Evolutionary conservation across 495 filamentous ascomycete genomes (phyloP).

Genomic region (Neurospora sp.): DNA sequence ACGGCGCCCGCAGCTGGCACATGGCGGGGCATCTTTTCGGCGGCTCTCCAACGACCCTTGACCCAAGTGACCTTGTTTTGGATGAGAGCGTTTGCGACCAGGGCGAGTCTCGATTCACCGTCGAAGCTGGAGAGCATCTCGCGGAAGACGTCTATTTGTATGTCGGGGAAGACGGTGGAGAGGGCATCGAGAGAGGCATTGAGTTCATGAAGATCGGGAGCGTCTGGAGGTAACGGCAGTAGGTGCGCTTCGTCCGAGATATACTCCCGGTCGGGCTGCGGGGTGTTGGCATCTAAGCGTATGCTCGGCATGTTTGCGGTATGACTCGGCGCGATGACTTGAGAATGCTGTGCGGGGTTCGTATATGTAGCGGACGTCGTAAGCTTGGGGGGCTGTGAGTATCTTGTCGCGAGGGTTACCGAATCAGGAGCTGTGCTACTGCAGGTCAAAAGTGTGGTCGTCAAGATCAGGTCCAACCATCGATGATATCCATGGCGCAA

Average conservation of each 20-base stretch:
- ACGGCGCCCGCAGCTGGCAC: background rate
- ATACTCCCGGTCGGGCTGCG: slow-evolving; percentile 17
- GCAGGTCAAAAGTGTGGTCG: background rate
- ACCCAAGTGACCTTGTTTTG: slow-evolving; percentile 68
- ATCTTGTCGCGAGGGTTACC: background rate
- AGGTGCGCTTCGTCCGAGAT: slow-evolving; percentile 40
- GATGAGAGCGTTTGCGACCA: slow-evolving; percentile 77
- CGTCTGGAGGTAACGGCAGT: slow-evolving; percentile 29
- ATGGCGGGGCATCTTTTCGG: slow-evolving; percentile 13
- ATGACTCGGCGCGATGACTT: background rate
- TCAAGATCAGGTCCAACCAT: background rate
- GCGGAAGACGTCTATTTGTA: slow-evolving; percentile 84
- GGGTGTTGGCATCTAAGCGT: background rate
- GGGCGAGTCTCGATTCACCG: slow-evolving; percentile 69
- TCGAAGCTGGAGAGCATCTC: slow-evolving; percentile 76
- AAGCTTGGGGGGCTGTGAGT: background rate
- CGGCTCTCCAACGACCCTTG: slow-evolving; percentile 58
- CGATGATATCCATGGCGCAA: background rate
- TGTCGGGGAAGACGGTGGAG: slow-evolving; percentile 71
- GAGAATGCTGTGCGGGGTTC: background rate
- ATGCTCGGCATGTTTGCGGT: background rate
- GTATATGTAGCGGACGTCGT: background rate
- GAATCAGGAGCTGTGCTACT: background rate
- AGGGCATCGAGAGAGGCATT: slow-evolving; percentile 67
- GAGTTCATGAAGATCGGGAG: slow-evolving; percentile 54